Evolutionary conservation across 2,329 filamentous ascomycete species (phyloP).

Genomic region (Apiospora arundinis): DNA sequence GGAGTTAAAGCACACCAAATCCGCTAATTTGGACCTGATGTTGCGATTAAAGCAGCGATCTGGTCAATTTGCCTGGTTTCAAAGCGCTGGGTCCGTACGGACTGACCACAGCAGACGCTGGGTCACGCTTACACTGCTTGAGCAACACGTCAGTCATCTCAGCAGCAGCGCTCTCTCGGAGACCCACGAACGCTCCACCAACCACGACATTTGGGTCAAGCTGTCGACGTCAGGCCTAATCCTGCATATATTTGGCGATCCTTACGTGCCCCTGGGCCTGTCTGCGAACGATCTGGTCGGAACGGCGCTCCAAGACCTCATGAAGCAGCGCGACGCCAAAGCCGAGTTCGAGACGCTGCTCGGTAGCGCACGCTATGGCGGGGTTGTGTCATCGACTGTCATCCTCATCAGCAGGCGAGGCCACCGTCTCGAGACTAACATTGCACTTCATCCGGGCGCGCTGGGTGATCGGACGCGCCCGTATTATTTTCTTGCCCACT

Average conservation of each 20-base stretch:
- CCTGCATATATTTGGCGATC: conserved; percentile 14
- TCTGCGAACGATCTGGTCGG: not conserved
- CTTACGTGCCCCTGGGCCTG: not conserved
- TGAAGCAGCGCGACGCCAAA: not conserved
- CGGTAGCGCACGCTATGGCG: not conserved
- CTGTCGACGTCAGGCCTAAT: conserved; percentile 13
- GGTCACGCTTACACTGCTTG: not conserved
- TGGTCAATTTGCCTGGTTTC: conserved; percentile 15
- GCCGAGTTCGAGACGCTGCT: not conserved
- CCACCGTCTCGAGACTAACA: not conserved
- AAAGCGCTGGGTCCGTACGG: not conserved
- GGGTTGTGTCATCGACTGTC: not conserved
- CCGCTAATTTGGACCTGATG: not conserved
- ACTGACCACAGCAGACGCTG: not conserved
- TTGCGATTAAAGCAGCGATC: not conserved
- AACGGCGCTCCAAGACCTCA: not conserved
- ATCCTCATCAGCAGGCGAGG: not conserved
- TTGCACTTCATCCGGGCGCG: not conserved
- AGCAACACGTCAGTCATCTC: not conserved
- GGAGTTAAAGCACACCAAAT: not conserved
- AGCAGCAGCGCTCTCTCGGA: not conserved
- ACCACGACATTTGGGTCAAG: conserved; percentile 20
- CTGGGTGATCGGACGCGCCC: not conserved
- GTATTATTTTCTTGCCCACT: not conserved
- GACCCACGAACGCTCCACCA: not conserved